A percentile compares a stretch with the other conserved stretches of the same genome.
Evolutionary conservation across 768 basidiomycete genomes (phyloP).

Genomic region (Clathrus columnatus): DNA sequence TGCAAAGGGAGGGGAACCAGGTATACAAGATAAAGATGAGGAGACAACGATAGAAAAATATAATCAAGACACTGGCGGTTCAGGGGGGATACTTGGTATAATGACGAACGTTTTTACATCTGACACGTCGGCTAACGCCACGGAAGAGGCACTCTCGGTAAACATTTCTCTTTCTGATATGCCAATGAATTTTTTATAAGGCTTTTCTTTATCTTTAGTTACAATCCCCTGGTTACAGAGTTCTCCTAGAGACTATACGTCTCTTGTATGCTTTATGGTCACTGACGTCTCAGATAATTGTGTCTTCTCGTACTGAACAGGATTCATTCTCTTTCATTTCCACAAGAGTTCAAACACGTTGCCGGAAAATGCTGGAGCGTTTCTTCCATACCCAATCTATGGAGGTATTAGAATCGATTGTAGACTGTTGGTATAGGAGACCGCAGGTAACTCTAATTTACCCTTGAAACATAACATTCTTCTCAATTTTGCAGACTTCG

Average conservation of each 20-base stretch:
- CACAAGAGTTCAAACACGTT: conserved; percentile 55
- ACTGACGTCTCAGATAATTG: conserved; percentile 38
- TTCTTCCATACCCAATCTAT: conserved; percentile 72
- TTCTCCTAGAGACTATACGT: conserved; percentile 75
- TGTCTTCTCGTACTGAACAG: conserved; percentile 44
- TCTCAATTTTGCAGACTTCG: conserved; percentile 11
- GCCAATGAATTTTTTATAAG: neutral
- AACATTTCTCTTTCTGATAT: conserved; percentile 18
- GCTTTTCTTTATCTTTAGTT: conserved; percentile 43
- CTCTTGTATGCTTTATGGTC: conserved; percentile 72
- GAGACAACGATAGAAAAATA: conserved; percentile 48
- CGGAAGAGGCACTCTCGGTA: conserved; percentile 53
- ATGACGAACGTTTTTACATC: conserved; percentile 87
- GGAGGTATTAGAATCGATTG: conserved; percentile 76
- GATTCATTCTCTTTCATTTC: conserved; percentile 64
- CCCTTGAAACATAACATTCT: neutral
- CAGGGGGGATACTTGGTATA: conserved; percentile 74
- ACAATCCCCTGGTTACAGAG: conserved; percentile 65
- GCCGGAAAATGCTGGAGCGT: conserved; percentile 74
- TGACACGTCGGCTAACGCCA: conserved; percentile 38
- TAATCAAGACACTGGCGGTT: conserved; percentile 37
- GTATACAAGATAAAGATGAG: conserved; percentile 18
- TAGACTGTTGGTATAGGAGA: conserved; percentile 74
- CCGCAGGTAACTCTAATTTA: conserved; percentile 30
- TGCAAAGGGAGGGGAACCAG: conserved; percentile 29